phyloP scores from a whole-genome alignment of 2,329 filamentous ascomycete genomes.

The Monilinia polystroma region DNA sequence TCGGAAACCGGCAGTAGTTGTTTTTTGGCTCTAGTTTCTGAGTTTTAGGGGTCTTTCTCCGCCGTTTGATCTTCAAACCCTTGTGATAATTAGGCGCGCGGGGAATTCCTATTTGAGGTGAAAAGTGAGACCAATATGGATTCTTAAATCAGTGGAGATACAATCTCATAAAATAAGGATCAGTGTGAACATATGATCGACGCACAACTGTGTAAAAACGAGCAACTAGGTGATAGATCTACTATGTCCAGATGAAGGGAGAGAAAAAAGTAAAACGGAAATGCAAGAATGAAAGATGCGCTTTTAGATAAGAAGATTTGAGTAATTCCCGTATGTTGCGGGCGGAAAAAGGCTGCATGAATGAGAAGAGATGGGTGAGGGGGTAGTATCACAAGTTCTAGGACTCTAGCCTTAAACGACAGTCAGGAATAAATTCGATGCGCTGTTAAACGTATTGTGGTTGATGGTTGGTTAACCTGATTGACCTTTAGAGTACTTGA shows the following conservation, averaged over 20 bases:
- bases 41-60: background rate
- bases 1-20: slow-evolving; percentile 10
- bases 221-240: slow-evolving; percentile 17
- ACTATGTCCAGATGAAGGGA: background rate
- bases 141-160: slow-evolving; percentile 14
- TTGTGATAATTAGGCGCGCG: slow-evolving; percentile 4
- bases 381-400: slow-evolving; percentile 14
- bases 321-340: background rate
- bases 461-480: background rate
- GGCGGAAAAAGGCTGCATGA: slow-evolving; percentile 15
- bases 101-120: background rate
- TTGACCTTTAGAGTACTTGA: slow-evolving; percentile 4
- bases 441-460: slow-evolving; percentile 10
- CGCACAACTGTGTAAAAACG: slow-evolving; percentile 4
- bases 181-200: slow-evolving; percentile 14
- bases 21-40: background rate
- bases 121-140: background rate
- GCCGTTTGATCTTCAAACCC: slow-evolving; percentile 19
- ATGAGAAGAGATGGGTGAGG: background rate
- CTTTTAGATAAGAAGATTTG: slow-evolving; percentile 19
- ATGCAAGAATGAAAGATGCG: slow-evolving; percentile 1
- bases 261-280: slow-evolving; percentile 1
- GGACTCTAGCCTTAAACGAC: slow-evolving; percentile 12
- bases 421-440: slow-evolving; percentile 2
- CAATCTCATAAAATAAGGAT: background rate